Evolutionary conservation across 2,329 filamentous ascomycete genomes (phyloP).

Genomic region (Orbilia javanica): DNA sequence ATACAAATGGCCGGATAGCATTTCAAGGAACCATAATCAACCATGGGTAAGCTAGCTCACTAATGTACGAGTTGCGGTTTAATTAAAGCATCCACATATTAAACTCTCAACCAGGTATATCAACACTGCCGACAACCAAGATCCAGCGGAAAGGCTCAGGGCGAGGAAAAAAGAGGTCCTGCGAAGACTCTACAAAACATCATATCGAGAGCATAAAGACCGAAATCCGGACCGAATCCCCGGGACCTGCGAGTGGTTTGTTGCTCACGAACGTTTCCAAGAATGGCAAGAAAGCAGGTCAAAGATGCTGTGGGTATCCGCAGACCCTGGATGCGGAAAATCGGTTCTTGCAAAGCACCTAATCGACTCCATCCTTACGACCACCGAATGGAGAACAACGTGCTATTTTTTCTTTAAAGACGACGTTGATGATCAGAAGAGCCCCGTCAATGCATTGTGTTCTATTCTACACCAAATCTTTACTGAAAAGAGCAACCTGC

Average conservation of each 20-base stretch:
- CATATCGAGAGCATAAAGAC: conserved; percentile 12
- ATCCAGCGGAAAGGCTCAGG: neutral
- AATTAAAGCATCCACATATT: neutral
- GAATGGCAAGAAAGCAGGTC: conserved; percentile 49
- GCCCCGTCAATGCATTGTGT: conserved; percentile 62
- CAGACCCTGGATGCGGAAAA: conserved; percentile 67
- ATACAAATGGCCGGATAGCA: neutral
- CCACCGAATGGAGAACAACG: conserved; percentile 9
- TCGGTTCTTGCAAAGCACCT: conserved; percentile 66
- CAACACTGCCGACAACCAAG: neutral
- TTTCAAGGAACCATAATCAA: conserved; percentile 2
- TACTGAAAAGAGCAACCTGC: conserved; percentile 57
- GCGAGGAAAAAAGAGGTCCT: neutral
- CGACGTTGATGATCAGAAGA: conserved; percentile 29
- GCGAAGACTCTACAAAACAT: neutral
- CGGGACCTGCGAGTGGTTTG: conserved; percentile 15
- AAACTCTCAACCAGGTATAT: neutral
- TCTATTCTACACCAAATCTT: conserved; percentile 66
- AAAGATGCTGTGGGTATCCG: conserved; percentile 65
- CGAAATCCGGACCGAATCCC: neutral
- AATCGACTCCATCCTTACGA: conserved; percentile 63
- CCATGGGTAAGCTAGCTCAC: neutral
- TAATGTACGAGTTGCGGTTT: too few species aligned
- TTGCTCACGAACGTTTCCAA: neutral
- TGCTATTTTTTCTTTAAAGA: conserved; percentile 27